phyloP scores from a whole-genome alignment of 768 basidiomycete species.

The Gelatoporia subvermispora region DNA sequence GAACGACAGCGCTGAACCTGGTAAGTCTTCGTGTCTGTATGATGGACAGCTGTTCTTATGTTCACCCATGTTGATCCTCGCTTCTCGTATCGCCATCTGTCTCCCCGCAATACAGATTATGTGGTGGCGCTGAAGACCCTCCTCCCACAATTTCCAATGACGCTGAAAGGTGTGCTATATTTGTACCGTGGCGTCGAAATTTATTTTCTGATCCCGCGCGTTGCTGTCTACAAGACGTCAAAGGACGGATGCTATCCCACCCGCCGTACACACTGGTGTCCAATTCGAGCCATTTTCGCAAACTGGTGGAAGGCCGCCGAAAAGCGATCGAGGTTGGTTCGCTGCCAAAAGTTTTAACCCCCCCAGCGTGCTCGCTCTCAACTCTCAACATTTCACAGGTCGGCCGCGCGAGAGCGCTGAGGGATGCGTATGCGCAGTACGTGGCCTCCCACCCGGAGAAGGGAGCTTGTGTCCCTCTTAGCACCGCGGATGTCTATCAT shows the following conservation, averaged over 20 bases:
- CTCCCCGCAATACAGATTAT: constrained; percentile 23
- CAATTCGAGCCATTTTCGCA: constrained; percentile 29
- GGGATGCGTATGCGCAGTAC: constrained; percentile 31
- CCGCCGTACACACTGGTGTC: constrained; percentile 37
- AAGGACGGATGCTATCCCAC: constrained; percentile 21
- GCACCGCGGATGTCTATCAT: constrained; percentile 37
- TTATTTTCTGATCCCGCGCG: background rate
- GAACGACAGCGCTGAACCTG: constrained; percentile 7
- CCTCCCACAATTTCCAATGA: constrained; percentile 40
- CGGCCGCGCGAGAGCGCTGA: constrained; percentile 39
- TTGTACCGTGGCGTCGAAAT: background rate
- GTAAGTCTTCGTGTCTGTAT: constrained; percentile 8
- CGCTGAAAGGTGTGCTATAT: constrained; percentile 29
- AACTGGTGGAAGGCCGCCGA: constrained; percentile 36
- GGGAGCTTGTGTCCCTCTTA: constrained; percentile 23
- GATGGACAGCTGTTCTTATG: background rate
- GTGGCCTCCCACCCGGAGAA: constrained; percentile 16
- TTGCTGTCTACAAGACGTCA: constrained; percentile 30
- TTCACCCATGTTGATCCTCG: background rate
- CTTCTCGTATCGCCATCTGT: too few relatives aligned
- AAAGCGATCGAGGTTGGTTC: constrained; percentile 44
- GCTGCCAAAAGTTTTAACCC: background rate
- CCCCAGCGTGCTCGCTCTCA: background rate
- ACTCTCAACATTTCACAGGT: constrained; percentile 26
- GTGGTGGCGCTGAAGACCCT: constrained; percentile 29